These are phyloP conservation scores for Xylaria sp. DNA, from an alignment of 2,329 filamentous ascomycete genomes.

Conservation along the genomic window DNA sequence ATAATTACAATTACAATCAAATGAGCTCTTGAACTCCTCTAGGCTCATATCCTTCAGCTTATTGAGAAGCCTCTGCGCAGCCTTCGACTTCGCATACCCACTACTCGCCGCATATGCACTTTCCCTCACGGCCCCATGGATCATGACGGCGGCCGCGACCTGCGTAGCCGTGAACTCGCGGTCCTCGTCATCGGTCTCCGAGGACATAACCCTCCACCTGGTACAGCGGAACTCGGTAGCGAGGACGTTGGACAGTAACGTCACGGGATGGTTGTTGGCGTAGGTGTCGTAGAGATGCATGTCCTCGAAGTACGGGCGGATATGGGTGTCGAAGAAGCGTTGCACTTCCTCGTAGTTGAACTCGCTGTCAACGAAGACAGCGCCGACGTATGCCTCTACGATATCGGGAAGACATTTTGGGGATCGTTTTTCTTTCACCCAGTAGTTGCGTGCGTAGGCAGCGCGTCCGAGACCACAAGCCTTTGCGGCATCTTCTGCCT, in stretches of 20 bases:
- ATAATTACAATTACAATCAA: slow-evolving; percentile 77
- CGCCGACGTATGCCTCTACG: slow-evolving; percentile 88
- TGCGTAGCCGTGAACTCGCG: slow-evolving; percentile 57
- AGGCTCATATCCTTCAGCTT: slow-evolving; percentile 57
- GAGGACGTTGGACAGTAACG: slow-evolving; percentile 73
- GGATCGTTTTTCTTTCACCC: slow-evolving; percentile 71
- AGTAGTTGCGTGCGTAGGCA: slow-evolving; percentile 71
- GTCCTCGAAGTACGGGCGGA: slow-evolving; percentile 83
- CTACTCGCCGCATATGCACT: slow-evolving; percentile 70
- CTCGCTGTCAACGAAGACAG: slow-evolving; percentile 87
- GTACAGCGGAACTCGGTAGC: slow-evolving; percentile 72
- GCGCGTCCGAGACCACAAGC: slow-evolving; percentile 50
- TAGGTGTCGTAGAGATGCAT: slow-evolving; percentile 90
- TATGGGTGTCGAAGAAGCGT: slow-evolving; percentile 78
- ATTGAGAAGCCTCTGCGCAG: slow-evolving; percentile 68
- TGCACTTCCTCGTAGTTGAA: slow-evolving; percentile 82
- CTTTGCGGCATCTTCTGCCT: slow-evolving; percentile 54
- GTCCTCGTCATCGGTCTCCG: slow-evolving; percentile 59
- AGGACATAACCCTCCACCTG: slow-evolving; percentile 64
- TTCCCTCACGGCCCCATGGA: slow-evolving; percentile 78
- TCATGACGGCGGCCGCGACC: slow-evolving; percentile 77
- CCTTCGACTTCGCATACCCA: slow-evolving; percentile 78
- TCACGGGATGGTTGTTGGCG: slow-evolving; percentile 87
- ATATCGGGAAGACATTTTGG: slow-evolving; percentile 86
- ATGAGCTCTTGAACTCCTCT: slow-evolving; percentile 69